Conservation (phyloP, 2,329 filamentous ascomycete species). For the Orbilia quercus region DNA sequence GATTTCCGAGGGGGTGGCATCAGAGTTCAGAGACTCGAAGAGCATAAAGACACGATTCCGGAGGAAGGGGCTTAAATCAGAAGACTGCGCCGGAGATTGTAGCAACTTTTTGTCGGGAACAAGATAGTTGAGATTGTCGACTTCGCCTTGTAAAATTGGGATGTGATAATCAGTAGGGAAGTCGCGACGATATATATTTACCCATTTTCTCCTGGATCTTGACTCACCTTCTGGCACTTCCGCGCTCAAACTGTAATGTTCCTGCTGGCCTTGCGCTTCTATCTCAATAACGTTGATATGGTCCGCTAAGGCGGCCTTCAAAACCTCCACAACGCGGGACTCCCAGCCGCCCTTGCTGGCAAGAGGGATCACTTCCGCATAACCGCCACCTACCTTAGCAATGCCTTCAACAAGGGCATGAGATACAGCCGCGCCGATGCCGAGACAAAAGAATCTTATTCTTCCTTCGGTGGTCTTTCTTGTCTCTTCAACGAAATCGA, state of each 20-base stretch:
- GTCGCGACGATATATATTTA: not conserved
- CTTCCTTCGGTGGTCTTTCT: constrained; percentile 63
- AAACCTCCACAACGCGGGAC: constrained; percentile 6
- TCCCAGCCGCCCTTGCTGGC: constrained; percentile 62
- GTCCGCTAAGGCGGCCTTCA: constrained; percentile 3
- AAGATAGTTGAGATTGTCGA: not conserved
- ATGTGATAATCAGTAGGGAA: not conserved
- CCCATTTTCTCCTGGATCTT: no score
- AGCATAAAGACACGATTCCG: constrained; percentile 23
- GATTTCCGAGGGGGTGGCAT: not conserved
- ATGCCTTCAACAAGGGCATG: constrained; percentile 71
- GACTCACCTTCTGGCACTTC: not conserved
- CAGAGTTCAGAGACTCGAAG: constrained; percentile 18
- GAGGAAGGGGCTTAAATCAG: constrained; percentile 15
- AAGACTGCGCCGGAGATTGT: constrained; percentile 7
- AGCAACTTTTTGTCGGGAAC: constrained; percentile 7
- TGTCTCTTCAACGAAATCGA: constrained; percentile 66
- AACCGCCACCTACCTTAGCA: constrained; percentile 70
- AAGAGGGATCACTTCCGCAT: constrained; percentile 65
- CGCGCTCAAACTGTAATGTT: not conserved
- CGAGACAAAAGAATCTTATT: constrained; percentile 70
- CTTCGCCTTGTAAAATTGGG: not conserved
- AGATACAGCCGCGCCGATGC: constrained; percentile 69
- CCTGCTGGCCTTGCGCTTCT: not conserved
- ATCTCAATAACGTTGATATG: constrained; percentile 18